Base-by-base conservation (phyloP, 257 asterid species). In the Ligustrum vulgare region DNA sequence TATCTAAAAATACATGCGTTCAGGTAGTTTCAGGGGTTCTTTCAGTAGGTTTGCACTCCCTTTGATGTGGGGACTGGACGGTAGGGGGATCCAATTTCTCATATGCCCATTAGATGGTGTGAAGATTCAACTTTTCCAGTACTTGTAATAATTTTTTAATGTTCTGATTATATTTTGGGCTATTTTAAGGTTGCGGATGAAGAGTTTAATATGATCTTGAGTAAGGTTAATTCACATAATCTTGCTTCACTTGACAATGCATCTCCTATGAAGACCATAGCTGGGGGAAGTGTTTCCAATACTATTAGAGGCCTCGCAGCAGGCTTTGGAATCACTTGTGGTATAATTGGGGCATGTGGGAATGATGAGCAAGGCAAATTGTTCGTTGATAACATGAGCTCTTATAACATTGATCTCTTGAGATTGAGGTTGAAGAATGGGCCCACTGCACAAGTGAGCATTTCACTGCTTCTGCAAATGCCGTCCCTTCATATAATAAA, bases 271-370 rank as follows among this genome's bases (percentile, higher is more conserved):
- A 95, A 83, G 82, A 93, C 99, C 41, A 91, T 93, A 58, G 99
- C 99, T 71, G 99, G 99, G 36, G 99, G 98, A 34, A 95, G 99
- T 72, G 96, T 95, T 60, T 93, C 99, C 47, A 95, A 93, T 75
- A 95, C 99, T 22, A 84, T 95, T 58, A 87, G 99, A 86, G 99
- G 99, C 58, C 84, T 95, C 22, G 86, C 98, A 63, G 90, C 97
- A 39, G 97, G 98, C 33, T 95, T 93, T 36, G 99, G 99, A 75
- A 69, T 93, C 56, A 75, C 82, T 72, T 87, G 98, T 85, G 98
- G 99, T 47, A 85, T 93, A 83, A 89, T 95, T 32, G 99, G 97
- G 72, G 99, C 99, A 0, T 93, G 91, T 81, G 98, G 97, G 31
- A 80, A 91, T 73, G 98, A 95, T 77, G 94, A 93, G 36, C 89